phyloP scores from a whole-genome alignment of 371 early-diverging fungal species.

The Mucor indicus region DNA sequence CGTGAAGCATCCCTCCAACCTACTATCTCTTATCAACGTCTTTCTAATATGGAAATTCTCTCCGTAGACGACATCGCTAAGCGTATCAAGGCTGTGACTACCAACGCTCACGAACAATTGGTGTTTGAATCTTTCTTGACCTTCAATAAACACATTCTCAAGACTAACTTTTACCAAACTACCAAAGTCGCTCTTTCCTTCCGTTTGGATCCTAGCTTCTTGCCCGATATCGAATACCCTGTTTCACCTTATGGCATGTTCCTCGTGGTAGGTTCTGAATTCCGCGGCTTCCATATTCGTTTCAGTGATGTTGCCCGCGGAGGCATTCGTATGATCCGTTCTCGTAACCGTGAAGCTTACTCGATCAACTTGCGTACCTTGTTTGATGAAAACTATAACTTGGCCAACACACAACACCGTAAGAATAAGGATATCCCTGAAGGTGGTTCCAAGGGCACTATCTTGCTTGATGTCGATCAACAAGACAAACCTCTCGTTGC shows the following conservation, averaged over 20 bases:
- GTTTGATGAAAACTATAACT: conserved; percentile 97
- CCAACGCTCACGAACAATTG: conserved; percentile 92
- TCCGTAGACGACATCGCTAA: conserved; percentile 81
- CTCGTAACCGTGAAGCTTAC: conserved; percentile 95
- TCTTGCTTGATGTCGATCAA: conserved; percentile 86
- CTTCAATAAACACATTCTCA: conserved; percentile 96
- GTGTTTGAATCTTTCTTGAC: conserved; percentile 93
- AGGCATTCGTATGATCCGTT: conserved; percentile 96
- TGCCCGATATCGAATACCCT: conserved; percentile 96
- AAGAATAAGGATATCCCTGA: conserved; percentile 99
- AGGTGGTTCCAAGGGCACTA: conserved; percentile 98
- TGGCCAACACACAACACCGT: conserved; percentile 97
- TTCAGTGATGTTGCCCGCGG: conserved; percentile 99
- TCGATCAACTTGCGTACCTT: conserved; percentile 93
- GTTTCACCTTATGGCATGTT: conserved; percentile 92
- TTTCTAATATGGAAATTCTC: conserved; percentile 78
- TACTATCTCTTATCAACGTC: conserved; percentile 89
- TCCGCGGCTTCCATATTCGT: conserved; percentile 98
- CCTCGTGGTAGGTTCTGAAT: conserved; percentile 94
- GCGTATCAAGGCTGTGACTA: conserved; percentile 81
- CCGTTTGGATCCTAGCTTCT: conserved; percentile 91
- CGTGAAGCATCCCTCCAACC: conserved; percentile 60
- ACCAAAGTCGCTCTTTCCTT: conserved; percentile 98
- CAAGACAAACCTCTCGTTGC: conserved; percentile 97
- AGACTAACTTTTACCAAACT: conserved; percentile 99